phyloP scores from a whole-genome alignment of 73 alveolate species.

The Paramecium biaurelia region DNA sequence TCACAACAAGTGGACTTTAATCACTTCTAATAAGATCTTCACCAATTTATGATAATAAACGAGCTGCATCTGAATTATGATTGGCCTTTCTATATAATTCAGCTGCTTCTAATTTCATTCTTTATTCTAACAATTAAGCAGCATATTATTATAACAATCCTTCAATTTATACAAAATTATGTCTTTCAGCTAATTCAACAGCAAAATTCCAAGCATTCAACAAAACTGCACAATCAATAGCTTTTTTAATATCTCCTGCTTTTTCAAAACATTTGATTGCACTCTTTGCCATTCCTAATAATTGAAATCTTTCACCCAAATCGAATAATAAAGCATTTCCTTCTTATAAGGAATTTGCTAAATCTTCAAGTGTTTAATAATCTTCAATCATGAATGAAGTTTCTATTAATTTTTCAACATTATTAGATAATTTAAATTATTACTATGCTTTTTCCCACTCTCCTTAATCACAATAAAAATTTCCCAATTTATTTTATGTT shows the following conservation, averaged over 20 bases:
- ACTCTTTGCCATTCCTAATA: slow-evolving; percentile 92
- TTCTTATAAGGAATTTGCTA: slow-evolving; percentile 85
- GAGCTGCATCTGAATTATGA: slow-evolving; percentile 99
- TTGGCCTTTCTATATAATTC: slow-evolving; percentile 98
- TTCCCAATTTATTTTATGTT: slow-evolving; percentile 84
- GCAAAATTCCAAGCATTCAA: slow-evolving; percentile 98
- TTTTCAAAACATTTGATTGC: slow-evolving; percentile 97
- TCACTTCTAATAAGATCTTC: slow-evolving; percentile 86
- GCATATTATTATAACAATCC: slow-evolving; percentile 97
- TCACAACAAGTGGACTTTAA: slow-evolving; percentile 93
- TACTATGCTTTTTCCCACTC: slow-evolving; percentile 89
- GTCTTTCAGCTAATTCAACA: slow-evolving; percentile 98
- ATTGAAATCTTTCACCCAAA: slow-evolving; percentile 92
- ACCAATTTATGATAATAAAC: slow-evolving; percentile 89
- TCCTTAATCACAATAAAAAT: slow-evolving; percentile 76
- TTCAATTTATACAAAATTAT: slow-evolving; percentile 98
- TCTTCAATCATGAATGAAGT: slow-evolving; percentile 91
- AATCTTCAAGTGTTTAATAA: slow-evolving; percentile 73
- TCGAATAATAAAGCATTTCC: slow-evolving; percentile 79
- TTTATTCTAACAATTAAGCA: slow-evolving; percentile 94
- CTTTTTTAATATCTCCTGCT: slow-evolving; percentile 97
- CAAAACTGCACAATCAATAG: slow-evolving; percentile 98
- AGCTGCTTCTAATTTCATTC: slow-evolving; percentile 97
- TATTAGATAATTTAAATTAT: slow-evolving; percentile 80
- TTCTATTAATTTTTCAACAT: slow-evolving; percentile 84